Evolutionary conservation across 495 filamentous ascomycete species (phyloP), one percentile per base, ranked within the genome.

Genomic region (Xylaria cubensis): DNA sequence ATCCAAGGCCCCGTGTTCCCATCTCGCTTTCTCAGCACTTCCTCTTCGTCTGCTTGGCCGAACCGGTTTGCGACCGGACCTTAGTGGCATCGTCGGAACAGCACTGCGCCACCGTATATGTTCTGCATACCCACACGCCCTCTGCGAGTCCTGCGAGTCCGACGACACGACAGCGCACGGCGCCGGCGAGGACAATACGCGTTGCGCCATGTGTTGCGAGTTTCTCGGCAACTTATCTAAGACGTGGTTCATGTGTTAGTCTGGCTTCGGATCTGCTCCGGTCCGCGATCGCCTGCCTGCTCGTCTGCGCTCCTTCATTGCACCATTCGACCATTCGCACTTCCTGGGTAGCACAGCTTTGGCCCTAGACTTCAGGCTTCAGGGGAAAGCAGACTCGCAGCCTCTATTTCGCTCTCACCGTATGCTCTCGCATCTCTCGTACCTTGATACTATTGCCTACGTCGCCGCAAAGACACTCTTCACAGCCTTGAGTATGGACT

Each of bases 171-270:
- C 74, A 72, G 75, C 72, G 67, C 62, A 63, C 66, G 55, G 50
- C 74, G 53, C 59, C 74, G 65, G 58, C 41, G 13, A 56, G 17
- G 17, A 59, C 32, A 42, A 66, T 74, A 70, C 69, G 72, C 70
- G 64, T 74, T 73, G 70, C 73, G 70, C 68, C 68, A 73, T 77
- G 75, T 73, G 42, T 74, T 71, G 75, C 73, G 68, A 64, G 61
- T 69, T 72, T 53, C 62, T 79, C 44, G 73, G 65, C 70, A 62
- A 26, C 62, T 73, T 70, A 68, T 71, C 75, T 73, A 74, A 58
- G 73, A 79, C 71, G 67, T 72, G 70, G 55, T 73, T 73, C 66
- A 73, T 73, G 72, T 77, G 67, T 51, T 64, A 71, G 58, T 61
- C 58, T 61, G 13, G 70, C 55, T 70, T 65, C 61, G 72, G 64